phyloP scores from a whole-genome alignment of 73 alveolate genomes.

The Paramecium bursaria region DNA sequence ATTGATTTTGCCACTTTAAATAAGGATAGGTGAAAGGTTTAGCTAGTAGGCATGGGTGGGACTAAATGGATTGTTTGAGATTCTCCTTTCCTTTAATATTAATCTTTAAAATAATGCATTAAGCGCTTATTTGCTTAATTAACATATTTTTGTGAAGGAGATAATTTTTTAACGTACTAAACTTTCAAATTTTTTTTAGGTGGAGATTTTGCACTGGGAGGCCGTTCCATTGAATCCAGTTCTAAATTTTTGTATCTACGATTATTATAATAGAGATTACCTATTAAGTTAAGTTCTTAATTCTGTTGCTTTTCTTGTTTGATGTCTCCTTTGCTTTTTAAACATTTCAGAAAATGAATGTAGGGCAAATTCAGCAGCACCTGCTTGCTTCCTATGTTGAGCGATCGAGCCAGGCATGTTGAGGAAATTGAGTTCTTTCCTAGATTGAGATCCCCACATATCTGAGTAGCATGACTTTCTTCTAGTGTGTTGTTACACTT shows the following conservation, averaged over 20 bases:
- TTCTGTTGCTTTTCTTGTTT: neutral
- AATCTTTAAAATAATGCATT: constrained; percentile 31
- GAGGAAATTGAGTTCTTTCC: constrained; percentile 2
- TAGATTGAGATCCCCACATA: neutral
- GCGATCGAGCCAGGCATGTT: neutral
- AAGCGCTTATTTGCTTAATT: neutral
- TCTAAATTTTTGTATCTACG: neutral
- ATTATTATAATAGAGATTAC: neutral
- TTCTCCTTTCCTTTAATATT: constrained; percentile 2
- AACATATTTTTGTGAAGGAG: neutral
- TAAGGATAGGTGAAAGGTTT: constrained; percentile 6
- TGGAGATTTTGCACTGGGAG: constrained; percentile 34
- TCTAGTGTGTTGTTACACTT: no score
- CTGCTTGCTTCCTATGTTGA: neutral
- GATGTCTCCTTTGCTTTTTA: neutral
- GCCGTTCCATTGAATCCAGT: constrained; percentile 44
- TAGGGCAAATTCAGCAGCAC: constrained; percentile 33
- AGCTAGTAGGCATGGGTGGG: neutral
- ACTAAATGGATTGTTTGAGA: neutral
- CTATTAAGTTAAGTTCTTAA: constrained; percentile 14
- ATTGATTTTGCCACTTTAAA: constrained; percentile 45
- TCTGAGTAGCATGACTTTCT: constrained; percentile 26
- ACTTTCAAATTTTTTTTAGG: neutral
- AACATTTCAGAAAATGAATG: constrained; percentile 22
- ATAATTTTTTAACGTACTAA: neutral